Base-by-base conservation (phyloP, 768 basidiomycete species). In the Termitomyces sp. region DNA sequence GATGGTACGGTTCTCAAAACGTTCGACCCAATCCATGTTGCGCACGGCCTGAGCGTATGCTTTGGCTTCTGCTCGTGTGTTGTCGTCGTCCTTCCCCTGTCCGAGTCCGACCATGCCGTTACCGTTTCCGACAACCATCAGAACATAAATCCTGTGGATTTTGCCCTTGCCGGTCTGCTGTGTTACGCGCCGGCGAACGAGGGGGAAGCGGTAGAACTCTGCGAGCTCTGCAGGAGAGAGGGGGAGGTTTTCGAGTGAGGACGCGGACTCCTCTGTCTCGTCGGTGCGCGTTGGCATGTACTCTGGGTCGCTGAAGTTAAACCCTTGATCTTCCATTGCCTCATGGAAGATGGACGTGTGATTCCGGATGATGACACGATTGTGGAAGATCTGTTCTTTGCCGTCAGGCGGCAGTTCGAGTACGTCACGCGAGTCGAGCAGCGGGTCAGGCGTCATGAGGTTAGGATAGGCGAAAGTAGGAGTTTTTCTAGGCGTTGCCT, bases 91-190 rank as follows among this genome's bases (percentile, higher is more conserved):
- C 70, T 93, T 94, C 56, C 85, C 92, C 67, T 90, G 83, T 4
- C 93, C 93, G 37, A 85, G 78, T 4, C 93, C 93, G 0, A 96
- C 84, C 28, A 94, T 77, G 0, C 93, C 94, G 36, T 88, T 77
- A 3, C 91, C 90, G 67, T 95, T 85, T 3, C 93, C 93, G 34
- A 90, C 84, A 59, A 94, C 82, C 62, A 86, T 81, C 61, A 90
- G 79, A 39, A 76, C 74, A 53, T 83, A 82, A 52, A 79, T 70
- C 18, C 84, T 80, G 28, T 81, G 77, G 60, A 90, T 88, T 68
- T 93, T 96, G 15, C 97, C 97, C 73, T 98, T 98, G 56, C 89
- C 87, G 0, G 94, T 98, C 80, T 98, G 95, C 60, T 92, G 88
- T 4, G 84, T 84, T 64, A 95, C 87, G 42, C 84, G 75, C 6